Percentiles rank a stretch among this genome's conserved stretches.
phyloP scores from a whole-genome alignment of 306 rosid species.

The Hippophae rhamnoides region DNA sequence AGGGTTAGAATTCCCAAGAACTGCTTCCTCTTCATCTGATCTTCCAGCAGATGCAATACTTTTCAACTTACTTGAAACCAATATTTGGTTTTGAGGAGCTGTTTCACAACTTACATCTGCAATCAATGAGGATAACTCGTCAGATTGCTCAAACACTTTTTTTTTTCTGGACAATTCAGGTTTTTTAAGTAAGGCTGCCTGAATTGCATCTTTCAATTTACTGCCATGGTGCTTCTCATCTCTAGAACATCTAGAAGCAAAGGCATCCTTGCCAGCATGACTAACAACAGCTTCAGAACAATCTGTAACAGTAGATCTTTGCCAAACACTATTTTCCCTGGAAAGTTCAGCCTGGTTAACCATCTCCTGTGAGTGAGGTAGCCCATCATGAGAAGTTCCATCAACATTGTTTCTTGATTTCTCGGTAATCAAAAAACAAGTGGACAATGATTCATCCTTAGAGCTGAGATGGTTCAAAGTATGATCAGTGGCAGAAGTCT shows the following conservation, averaged over 20 bases:
- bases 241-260: constrained; percentile 35
- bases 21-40: constrained; percentile 25
- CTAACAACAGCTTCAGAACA: constrained; percentile 29
- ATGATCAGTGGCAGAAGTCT: constrained; percentile 24
- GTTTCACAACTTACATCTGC: constrained; percentile 35
- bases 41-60: constrained; percentile 35
- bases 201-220: constrained; percentile 70
- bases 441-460: constrained; percentile 33
- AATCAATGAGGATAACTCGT: constrained; percentile 31
- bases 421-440: constrained; percentile 27
- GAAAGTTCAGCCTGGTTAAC: constrained; percentile 37
- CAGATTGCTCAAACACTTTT: constrained; percentile 39
- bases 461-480: constrained; percentile 21
- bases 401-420: constrained; percentile 25
- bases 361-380: constrained; percentile 31
- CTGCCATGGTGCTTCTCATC: constrained; percentile 46
- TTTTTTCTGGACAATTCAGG: constrained; percentile 70
- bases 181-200: constrained; percentile 65
- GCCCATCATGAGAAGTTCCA: constrained; percentile 34
- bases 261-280: constrained; percentile 43
- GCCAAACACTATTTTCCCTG: constrained; percentile 37
- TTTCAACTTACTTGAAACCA: constrained; percentile 35
- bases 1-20: constrained; percentile 24
- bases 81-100: constrained; percentile 33
- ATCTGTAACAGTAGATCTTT: constrained; percentile 29